Evolutionary conservation across 352 stramenopile species (phyloP).

Genomic region (Phytophthora tentaculata): DNA sequence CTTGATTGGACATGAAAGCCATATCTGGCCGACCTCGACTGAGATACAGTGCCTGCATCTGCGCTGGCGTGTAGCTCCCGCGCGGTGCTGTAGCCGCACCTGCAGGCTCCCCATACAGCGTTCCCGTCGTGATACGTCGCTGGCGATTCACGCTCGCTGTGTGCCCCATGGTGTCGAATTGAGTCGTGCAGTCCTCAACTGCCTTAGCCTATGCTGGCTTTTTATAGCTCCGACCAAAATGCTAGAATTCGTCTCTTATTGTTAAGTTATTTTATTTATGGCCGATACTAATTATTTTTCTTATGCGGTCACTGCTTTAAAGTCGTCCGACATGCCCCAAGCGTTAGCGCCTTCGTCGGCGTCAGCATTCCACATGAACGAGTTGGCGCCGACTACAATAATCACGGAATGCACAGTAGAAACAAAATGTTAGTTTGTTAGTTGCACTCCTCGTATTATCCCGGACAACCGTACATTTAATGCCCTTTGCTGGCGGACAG

Average conservation of each 20-base stretch:
- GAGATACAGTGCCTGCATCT: constrained; percentile 86
- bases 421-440: neutral
- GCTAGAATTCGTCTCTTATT: neutral
- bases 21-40: constrained; percentile 80
- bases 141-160: constrained; percentile 70
- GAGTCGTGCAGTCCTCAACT: neutral
- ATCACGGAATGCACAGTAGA: too few species aligned
- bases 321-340: constrained; percentile 53
- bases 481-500: constrained; percentile 57
- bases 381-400: constrained; percentile 44
- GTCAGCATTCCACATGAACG: constrained; percentile 77
- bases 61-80: constrained; percentile 75
- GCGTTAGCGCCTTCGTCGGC: constrained; percentile 69
- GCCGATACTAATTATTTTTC: too few species aligned
- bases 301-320: too few species aligned
- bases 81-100: constrained; percentile 45
- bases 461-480: constrained; percentile 59
- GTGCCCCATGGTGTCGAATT: constrained; percentile 61
- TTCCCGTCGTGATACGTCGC: constrained; percentile 39
- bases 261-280: too few species aligned
- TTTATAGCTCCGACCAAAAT: constrained; percentile 21
- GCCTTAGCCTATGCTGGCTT: constrained; percentile 13
- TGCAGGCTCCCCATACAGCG: constrained; percentile 72
- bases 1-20: constrained; percentile 86
- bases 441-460: constrained; percentile 41